Evolutionary conservation across 495 filamentous ascomycete species (phyloP).

Genomic region (Immersiella caudata): DNA sequence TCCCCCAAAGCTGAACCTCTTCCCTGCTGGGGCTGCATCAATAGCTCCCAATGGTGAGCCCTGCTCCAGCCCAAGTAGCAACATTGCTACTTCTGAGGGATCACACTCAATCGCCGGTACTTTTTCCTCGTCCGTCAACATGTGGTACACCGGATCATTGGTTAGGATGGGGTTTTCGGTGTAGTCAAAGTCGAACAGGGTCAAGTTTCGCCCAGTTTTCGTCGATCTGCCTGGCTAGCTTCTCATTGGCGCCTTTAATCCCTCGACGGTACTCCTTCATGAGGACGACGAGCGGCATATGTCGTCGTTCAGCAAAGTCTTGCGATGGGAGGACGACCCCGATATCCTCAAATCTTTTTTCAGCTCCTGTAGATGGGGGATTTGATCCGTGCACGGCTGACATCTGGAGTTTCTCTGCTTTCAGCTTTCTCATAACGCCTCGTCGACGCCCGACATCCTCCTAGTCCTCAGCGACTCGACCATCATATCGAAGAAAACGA

Average conservation of each 20-base stretch:
- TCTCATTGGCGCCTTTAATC: constrained; percentile 17
- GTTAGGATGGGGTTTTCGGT: neutral
- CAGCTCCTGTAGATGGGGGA: neutral
- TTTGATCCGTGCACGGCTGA: constrained; percentile 2
- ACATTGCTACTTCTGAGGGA: neutral
- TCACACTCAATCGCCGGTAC: constrained; percentile 11
- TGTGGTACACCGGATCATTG: neutral
- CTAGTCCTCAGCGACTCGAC: neutral
- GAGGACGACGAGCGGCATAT: constrained; percentile 30
- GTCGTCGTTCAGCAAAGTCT: constrained; percentile 22
- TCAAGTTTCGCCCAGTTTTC: constrained; percentile 39
- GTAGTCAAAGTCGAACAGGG: constrained; percentile 36
- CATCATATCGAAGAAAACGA: neutral
- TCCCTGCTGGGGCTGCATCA: no score
- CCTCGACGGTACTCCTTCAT: constrained; percentile 21
- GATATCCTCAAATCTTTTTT: constrained; percentile 32
- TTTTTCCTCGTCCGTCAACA: neutral
- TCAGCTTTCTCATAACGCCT: neutral
- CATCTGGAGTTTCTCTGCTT: neutral
- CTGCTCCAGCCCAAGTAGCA: neutral
- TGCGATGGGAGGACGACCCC: constrained; percentile 34
- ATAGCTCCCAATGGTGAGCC: no score
- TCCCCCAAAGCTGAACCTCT: no score
- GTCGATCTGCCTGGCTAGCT: constrained; percentile 31
- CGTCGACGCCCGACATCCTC: neutral